Conservation (phyloP, 2,329 filamentous ascomycete species). For the Sordariomycetes sp. region DNA sequence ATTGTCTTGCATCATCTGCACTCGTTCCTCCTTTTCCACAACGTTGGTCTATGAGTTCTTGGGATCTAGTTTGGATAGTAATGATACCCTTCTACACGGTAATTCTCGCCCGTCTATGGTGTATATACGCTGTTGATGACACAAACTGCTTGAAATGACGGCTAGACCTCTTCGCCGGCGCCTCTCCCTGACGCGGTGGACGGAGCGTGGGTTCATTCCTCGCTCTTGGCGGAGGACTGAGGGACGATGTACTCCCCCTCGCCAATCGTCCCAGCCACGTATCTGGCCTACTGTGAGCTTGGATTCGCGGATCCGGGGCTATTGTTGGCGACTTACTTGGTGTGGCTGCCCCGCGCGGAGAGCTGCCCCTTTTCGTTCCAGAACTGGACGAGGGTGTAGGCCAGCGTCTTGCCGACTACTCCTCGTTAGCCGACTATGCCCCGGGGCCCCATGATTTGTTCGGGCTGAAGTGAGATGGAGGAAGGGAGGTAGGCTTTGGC, state of each 20-base stretch:
- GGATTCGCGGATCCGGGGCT: neutral
- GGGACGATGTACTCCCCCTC: conserved; percentile 20
- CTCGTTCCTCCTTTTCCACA: neutral
- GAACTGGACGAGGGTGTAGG: conserved; percentile 47
- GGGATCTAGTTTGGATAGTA: neutral
- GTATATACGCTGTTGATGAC: neutral
- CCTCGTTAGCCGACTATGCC: neutral
- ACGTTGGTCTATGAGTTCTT: neutral
- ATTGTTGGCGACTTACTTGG: conserved; percentile 33
- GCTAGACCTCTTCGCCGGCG: neutral
- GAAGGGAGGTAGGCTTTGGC: conserved; percentile 6
- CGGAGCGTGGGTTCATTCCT: conserved; percentile 11
- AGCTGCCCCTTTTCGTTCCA: conserved; percentile 44
- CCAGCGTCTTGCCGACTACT: conserved; percentile 49
- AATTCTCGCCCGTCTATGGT: neutral
- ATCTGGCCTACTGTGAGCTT: conserved; percentile 16
- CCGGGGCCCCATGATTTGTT: neutral
- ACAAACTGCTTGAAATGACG: neutral
- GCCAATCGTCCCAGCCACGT: conserved; percentile 23
- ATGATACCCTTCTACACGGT: neutral
- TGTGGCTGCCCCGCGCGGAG: conserved; percentile 50
- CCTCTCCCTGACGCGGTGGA: no score
- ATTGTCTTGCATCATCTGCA: neutral
- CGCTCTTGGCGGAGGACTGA: conserved; percentile 18
- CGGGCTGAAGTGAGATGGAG: neutral